Conservation (phyloP, 331 rosid species). For the Cydonia oblonga region DNA sequence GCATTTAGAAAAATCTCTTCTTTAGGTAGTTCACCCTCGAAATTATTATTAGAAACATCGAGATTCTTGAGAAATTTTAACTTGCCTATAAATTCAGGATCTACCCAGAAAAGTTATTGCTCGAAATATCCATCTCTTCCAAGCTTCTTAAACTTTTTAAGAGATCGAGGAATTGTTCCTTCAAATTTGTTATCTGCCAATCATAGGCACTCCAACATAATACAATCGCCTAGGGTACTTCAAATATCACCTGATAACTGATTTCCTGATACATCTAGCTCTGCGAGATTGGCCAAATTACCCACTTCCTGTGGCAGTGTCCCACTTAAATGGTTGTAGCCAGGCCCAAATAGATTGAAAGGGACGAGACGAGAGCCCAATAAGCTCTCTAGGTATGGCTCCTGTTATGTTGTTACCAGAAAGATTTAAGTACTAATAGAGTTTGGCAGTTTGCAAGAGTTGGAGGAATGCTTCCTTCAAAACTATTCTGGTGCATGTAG, state of each 20-base stretch:
- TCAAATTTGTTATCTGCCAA: not conserved
- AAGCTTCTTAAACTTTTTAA: not conserved
- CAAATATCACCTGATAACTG: not conserved
- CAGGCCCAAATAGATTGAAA: not conserved
- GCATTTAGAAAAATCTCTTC: not conserved
- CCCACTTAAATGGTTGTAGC: not conserved
- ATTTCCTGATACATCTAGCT: not conserved
- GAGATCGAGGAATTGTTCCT: not conserved
- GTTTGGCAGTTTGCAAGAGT: not conserved
- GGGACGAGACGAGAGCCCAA: too few relatives aligned
- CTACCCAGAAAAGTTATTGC: not conserved
- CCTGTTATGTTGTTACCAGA: not conserved
- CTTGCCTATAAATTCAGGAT: not conserved
- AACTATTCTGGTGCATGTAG: not conserved
- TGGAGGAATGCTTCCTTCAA: not conserved
- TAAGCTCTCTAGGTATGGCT: not conserved
- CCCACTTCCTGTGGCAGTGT: not conserved
- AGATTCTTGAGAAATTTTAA: constrained; percentile 8
- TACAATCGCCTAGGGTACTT: not conserved
- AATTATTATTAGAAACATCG: not conserved
- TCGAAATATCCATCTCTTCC: not conserved
- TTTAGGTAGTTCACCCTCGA: not conserved
- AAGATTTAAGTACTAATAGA: not conserved
- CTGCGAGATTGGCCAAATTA: not conserved
- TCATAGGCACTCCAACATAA: not conserved